Evolutionary conservation across 2,329 filamentous ascomycete genomes (phyloP).

Genomic region (Arthrobotrys sinensis): DNA sequence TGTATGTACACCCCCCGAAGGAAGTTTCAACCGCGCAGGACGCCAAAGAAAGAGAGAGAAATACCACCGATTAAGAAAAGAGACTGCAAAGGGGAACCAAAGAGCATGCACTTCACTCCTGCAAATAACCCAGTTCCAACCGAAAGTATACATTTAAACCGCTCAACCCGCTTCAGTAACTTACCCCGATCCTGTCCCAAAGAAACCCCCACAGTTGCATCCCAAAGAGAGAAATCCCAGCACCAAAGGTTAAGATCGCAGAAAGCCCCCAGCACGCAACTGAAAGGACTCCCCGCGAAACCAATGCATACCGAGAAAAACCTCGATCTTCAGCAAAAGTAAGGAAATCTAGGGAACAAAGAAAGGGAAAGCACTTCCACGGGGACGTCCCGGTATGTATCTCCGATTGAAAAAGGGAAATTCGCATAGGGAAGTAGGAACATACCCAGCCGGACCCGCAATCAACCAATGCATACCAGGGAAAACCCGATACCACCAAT

Average conservation of each 20-base stretch:
- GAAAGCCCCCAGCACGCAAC: slow-evolving; percentile 19
- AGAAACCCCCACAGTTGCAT: slow-evolving; percentile 14
- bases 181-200: slow-evolving; percentile 14
- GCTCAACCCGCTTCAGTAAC: slow-evolving; percentile 23
- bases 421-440: slow-evolving; percentile 20
- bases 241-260: slow-evolving; percentile 37
- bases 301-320: slow-evolving; percentile 31
- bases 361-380: slow-evolving; percentile 10
- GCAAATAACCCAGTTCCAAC: slow-evolving; percentile 5
- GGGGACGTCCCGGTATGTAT: slow-evolving; percentile 31
- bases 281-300: slow-evolving; percentile 25
- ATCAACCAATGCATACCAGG: slow-evolving; percentile 39
- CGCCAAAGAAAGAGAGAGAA: not conserved
- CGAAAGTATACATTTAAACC: slow-evolving; percentile 32
- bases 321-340: slow-evolving; percentile 34
- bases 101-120: slow-evolving; percentile 27
- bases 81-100: slow-evolving; percentile 13
- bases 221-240: slow-evolving; percentile 28
- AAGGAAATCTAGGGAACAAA: not conserved
- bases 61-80: slow-evolving; percentile 24
- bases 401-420: not conserved
- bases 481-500: slow-evolving; percentile 24
- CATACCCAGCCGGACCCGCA: slow-evolving; percentile 30
- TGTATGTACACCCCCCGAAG: slow-evolving; percentile 7
- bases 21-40: slow-evolving; percentile 13